A percentile compares a stretch with the other conserved stretches of the same genome.
phyloP scores from a whole-genome alignment of 345 rosid species.

The Angophora floribunda region DNA sequence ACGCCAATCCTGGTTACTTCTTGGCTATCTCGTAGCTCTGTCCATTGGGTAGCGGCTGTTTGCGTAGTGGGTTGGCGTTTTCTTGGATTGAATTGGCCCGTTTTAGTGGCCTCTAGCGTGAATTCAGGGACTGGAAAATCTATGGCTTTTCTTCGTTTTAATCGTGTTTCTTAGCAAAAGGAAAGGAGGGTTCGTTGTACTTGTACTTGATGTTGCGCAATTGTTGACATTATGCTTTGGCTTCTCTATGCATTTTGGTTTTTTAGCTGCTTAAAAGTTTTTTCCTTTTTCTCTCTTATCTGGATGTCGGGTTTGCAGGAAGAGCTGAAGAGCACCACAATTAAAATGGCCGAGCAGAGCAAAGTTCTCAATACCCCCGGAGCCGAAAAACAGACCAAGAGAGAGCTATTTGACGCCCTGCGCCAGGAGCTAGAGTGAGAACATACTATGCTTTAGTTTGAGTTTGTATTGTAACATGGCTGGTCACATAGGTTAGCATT shows the following conservation, averaged over 20 bases:
- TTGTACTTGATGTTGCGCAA: not conserved
- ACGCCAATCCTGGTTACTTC: not conserved
- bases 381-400: constrained; percentile 85
- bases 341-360: constrained; percentile 85
- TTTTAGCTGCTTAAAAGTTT: not conserved
- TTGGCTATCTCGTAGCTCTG: not conserved
- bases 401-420: constrained; percentile 82
- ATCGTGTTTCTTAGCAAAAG: not conserved
- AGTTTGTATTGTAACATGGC: not conserved
- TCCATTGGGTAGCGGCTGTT: not conserved
- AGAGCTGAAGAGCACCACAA: constrained; percentile 70
- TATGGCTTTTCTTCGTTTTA: not conserved
- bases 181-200: not conserved
- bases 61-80: not conserved
- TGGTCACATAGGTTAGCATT: not conserved
- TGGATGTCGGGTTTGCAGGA: constrained; percentile 26
- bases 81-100: not conserved
- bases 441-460: not conserved
- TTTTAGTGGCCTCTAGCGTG: not conserved
- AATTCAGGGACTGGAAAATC: not conserved
- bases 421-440: constrained; percentile 86
- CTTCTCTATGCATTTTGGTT: not conserved
- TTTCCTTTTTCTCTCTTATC: not conserved
- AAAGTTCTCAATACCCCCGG: constrained; percentile 84
- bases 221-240: not conserved